Evolutionary conservation across 2,329 filamentous ascomycete genomes (phyloP), one percentile per base, ranked within the genome.

Genomic region (Westerdykella ornata): DNA sequence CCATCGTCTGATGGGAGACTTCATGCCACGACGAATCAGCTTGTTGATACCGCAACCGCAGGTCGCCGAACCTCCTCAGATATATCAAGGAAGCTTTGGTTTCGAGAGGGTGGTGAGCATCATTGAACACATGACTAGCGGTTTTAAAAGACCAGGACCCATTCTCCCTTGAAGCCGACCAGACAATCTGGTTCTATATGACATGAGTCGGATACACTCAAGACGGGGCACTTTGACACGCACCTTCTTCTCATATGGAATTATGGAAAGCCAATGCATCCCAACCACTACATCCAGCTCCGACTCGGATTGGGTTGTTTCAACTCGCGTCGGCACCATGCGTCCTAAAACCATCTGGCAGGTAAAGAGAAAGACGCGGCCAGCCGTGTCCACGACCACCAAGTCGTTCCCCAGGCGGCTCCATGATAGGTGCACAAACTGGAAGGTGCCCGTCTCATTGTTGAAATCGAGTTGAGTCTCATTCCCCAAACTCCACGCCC

Each of bases 401-500:
- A 98, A 73, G 53, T 97, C 92, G 2, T 82, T 81, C 28, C 80
- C 84, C 4, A 77, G 75, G 12, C 82, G 80, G 37, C 85, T 85
- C 88, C 89, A 97, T 39, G 80, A 82, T 8, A 98, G 68, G 65
- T 96, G 89, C 14, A 85, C 80, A 31, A 95, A 73, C 3, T 78
- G 80, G 20, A 80, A 80, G 1, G 80, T 77, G 19, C 80, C 76
- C 34, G 77, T 72, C n/a, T 76, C 70, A 34, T 77, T 75, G 13
- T 76, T 72, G 47, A 88, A 73, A 9, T 78, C 74, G n/a, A 83
- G 75, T 1, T 73, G 69, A 3, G 78, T 82, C n/a, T 85, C 78
- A 45, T 86, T 80, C 53, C 84, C 85, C 35, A 96, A 71, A 5
- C 74, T 75, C 88, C 89, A 96, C 31, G 73, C 74, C 2, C 83